A percentile compares a stretch with the other conserved stretches of the same genome.
Conservation (phyloP, 2,329 filamentous ascomycete genomes). For the Mycocentrospora acerina region DNA sequence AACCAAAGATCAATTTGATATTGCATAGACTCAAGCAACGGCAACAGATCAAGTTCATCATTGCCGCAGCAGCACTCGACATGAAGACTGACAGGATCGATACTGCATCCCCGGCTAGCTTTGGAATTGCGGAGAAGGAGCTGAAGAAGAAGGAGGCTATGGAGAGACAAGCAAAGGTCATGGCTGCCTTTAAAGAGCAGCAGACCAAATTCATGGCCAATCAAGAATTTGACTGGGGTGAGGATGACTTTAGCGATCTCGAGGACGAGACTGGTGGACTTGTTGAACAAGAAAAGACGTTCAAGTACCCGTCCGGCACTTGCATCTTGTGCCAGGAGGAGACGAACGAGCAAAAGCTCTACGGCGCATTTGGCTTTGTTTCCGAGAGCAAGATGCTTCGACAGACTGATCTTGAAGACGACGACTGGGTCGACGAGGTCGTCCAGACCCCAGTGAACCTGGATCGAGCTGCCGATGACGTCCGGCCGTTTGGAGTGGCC, state of each 20-base stretch:
- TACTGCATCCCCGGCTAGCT: slow-evolving; percentile 75
- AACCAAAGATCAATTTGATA: slow-evolving; percentile 80
- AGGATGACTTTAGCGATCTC: slow-evolving; percentile 75
- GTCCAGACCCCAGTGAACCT: slow-evolving; percentile 76
- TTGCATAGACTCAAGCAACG: slow-evolving; percentile 84
- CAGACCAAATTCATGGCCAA: slow-evolving; percentile 93
- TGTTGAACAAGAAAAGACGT: slow-evolving; percentile 68
- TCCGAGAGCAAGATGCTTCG: slow-evolving; percentile 83
- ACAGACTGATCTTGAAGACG: slow-evolving; percentile 79
- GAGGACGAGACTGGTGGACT: slow-evolving; percentile 62
- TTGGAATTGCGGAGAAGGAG: slow-evolving; percentile 65
- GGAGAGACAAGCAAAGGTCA: slow-evolving; percentile 87
- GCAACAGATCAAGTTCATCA: slow-evolving; percentile 70
- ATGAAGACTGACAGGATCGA: slow-evolving; percentile 77
- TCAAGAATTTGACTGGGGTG: slow-evolving; percentile 86
- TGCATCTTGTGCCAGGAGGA: slow-evolving; percentile 98
- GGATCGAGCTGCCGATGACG: slow-evolving; percentile 78
- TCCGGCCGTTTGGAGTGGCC: slow-evolving; percentile 88
- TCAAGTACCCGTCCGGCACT: slow-evolving; percentile 89
- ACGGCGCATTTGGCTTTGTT: slow-evolving; percentile 90
- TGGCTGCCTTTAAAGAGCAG: slow-evolving; percentile 98
- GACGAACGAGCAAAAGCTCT: slow-evolving; percentile 82
- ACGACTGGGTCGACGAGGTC: slow-evolving; percentile 82
- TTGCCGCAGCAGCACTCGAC: slow-evolving; percentile 60
- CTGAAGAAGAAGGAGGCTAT: slow-evolving; percentile 88